Evolutionary conservation across 176 grass and related monocot species (phyloP), one percentile per base, ranked within the genome.

Genomic region (Oryza officinalis): DNA sequence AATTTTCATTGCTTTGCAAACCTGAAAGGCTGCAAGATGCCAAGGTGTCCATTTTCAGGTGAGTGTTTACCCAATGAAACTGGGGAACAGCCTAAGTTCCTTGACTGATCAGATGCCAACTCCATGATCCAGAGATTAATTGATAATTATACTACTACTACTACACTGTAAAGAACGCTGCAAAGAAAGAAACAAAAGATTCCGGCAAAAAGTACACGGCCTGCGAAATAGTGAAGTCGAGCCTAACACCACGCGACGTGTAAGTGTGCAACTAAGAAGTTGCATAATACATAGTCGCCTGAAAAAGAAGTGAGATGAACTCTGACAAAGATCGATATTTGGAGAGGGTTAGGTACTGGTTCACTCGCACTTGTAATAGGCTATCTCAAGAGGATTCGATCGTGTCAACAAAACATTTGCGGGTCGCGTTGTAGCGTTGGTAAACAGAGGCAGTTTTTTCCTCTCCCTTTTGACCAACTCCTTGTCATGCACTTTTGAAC

Each of bases 401-500:
- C 69, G 81, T 88, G 87, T 75, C 75, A 25, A 46, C 23, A 60
- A 5, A 14, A 27, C 31, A 76, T 13, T 20, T 9, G 66, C 38
- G 27, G 2, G 13, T 8, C 13, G 4, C 45, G 49, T 46, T 64
- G 79, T 68, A 69, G 79, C 72, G 67, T 77, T 71, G 72, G 65
- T 83, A 77, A 49, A 54, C 72, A 27, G 0, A 27, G 0, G 18
- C 38, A 32, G 83, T 22, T n/a, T 46, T 46, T 5, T 27, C 30
- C 30, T 13, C 35, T 10, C 41, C 81, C 47, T 84, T 84, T 80
- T 84, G 69, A 80, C 76, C 33, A n/a, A 25, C 28, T 73, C 75
- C 74, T 35, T 57, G 60, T 68, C 75, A 57, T 43, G 43, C 43
- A 27, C 57, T 61, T 61, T 0, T 61, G 57, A 61, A 61, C 57